Percentiles rank a stretch among this genome's conserved stretches.
phyloP scores from a whole-genome alignment of 2,329 filamentous ascomycete genomes.

The Aphanocladium album region DNA sequence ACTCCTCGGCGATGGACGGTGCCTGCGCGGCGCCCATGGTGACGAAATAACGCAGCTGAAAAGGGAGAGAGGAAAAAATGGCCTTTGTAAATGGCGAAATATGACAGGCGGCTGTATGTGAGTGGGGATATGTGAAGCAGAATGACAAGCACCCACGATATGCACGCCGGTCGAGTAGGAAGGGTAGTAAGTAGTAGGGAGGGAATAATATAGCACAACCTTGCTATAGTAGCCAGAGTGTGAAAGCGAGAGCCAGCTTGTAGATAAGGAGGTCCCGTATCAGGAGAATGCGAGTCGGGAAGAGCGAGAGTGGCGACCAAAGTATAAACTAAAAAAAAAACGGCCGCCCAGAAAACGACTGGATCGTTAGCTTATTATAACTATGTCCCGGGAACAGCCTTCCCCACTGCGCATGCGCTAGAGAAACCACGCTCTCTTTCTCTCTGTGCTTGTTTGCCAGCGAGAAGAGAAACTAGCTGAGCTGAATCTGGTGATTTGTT shows the following conservation, averaged over 20 bases:
- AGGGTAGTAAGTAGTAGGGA: no score
- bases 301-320: background rate
- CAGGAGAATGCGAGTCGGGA: background rate
- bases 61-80: background rate
- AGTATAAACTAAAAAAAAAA: background rate
- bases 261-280: background rate
- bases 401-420: slow-evolving; percentile 3
- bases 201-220: background rate
- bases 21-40: slow-evolving; percentile 14
- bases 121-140: background rate
- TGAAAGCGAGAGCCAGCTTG: no score
- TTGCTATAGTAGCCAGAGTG: background rate
- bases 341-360: background rate
- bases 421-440: background rate
- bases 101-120: background rate
- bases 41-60: background rate
- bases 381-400: background rate
- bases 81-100: background rate
- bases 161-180: background rate
- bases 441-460: no score
- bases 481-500: background rate
- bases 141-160: background rate
- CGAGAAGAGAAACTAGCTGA: background rate
- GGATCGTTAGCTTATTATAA: slow-evolving; percentile 5
- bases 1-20: slow-evolving; percentile 7